Conservation (phyloP, 2,329 filamentous ascomycete species). For the Aureobasidium sp. region DNA sequence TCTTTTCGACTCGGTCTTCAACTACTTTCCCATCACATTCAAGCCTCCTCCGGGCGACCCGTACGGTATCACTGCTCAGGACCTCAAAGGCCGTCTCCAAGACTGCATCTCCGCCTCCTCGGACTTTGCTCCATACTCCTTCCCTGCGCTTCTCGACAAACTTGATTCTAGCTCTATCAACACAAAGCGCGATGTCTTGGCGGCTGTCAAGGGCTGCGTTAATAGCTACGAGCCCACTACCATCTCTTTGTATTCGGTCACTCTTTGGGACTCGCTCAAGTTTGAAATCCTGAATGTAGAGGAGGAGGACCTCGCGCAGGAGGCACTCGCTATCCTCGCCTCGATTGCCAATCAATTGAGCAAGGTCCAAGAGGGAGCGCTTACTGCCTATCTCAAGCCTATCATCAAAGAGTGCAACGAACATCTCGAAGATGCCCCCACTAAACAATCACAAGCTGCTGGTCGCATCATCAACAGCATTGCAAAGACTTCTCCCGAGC, state of each 20-base stretch:
- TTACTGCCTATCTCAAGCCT: constrained; percentile 47
- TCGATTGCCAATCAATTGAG: constrained; percentile 49
- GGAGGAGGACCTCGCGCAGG: constrained; percentile 55
- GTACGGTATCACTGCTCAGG: constrained; percentile 60
- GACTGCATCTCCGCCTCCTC: constrained; percentile 55
- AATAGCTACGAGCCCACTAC: constrained; percentile 50
- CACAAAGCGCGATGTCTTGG: constrained; percentile 60
- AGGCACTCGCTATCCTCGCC: constrained; percentile 47
- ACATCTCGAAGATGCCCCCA: constrained; percentile 58
- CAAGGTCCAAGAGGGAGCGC: constrained; percentile 37
- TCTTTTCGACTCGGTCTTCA: constrained; percentile 60
- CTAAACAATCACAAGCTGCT: constrained; percentile 57
- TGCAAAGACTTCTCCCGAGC: constrained; percentile 44
- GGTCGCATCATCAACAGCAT: constrained; percentile 51
- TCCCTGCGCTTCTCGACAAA: constrained; percentile 60
- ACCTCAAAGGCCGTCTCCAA: constrained; percentile 55
- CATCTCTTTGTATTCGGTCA: constrained; percentile 54
- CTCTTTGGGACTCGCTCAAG: constrained; percentile 59
- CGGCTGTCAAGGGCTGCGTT: constrained; percentile 52
- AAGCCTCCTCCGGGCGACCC: constrained; percentile 60
- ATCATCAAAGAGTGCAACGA: constrained; percentile 60
- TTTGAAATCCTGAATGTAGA: constrained; percentile 60
- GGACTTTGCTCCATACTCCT: constrained; percentile 56
- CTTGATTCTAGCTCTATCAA: constrained; percentile 60
- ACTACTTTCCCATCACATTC: constrained; percentile 65